Base-by-base conservation (phyloP, 176 grass and related monocot genomes). In the Paspalum notatum region DNA sequence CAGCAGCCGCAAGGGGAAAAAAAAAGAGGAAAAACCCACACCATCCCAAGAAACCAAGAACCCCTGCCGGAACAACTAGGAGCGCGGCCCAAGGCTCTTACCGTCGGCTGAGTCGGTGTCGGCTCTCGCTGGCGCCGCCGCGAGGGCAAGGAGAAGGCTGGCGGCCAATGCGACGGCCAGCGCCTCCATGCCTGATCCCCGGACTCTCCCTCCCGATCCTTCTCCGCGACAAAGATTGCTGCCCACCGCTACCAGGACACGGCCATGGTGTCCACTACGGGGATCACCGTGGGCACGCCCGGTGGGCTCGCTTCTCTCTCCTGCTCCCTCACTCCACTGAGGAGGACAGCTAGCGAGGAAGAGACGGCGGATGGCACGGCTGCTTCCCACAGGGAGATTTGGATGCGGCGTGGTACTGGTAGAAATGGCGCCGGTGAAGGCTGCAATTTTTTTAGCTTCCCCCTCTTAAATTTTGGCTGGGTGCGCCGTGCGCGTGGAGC, bases 51-150 rank as follows among this genome's bases (percentile, higher is more conserved):
- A 79, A 79, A 74, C 68, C 43, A 88, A 80, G 50, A 89, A 70
- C 46, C 32, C 46, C 68, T 51, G 15, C 46, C 66, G 15, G 66
- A 61, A 32, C 32, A 60, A 24, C 71, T 16, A 6, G 32, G 5
- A 18, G 32, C 45, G 72, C 40, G 7, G 56, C 9, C 22, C 8
- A 26, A 66, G 48, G 57, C 18, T 8, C 60, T 71, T 52, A 90
- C 88, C 79, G 42, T 90, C 88, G 67, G 83, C 62, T 27, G 83
- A 43, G 52, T 90, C 83, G 7, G 88, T 90, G 61, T 38, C 59
- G 74, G 83, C 88, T 53, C 50, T 66, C 27, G 66, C 87, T 78
- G 83, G 50, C 60, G 79, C 59, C 52, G 73, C 43, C 7, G 51
- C 67, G 32, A 78, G 21, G 24, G 60, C 67, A 39, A 90, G 60